phyloP scores from a whole-genome alignment of 2,329 filamentous ascomycete species.

The Chrysoporthe puriensis region DNA sequence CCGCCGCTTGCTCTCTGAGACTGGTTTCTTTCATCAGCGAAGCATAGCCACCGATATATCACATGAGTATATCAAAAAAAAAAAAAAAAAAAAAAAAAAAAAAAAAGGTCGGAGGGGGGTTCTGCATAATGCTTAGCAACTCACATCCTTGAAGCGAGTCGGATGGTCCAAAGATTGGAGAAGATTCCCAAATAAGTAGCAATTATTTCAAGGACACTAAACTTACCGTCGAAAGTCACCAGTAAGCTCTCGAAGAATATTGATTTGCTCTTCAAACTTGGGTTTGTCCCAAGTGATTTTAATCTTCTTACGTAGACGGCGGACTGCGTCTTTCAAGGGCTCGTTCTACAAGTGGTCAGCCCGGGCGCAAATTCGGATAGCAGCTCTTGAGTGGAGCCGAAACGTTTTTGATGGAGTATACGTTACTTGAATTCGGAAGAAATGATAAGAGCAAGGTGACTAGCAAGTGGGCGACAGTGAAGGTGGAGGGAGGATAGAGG shows the following conservation, averaged over 20 bases:
- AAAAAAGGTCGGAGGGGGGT: too few relatives aligned
- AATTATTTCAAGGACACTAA: not conserved
- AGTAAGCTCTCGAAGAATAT: conserved; percentile 6
- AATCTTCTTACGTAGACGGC: not conserved
- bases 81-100: too few relatives aligned
- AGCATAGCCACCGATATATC: not conserved
- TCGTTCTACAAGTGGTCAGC: conserved; percentile 11
- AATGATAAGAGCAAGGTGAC: too few relatives aligned
- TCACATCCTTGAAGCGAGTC: not conserved
- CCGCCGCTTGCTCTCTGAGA: conserved; percentile 8
- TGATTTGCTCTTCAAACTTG: conserved; percentile 8
- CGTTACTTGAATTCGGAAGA: too few relatives aligned
- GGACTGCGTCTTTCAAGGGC: conserved; percentile 10
- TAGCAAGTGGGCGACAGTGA: not conserved
- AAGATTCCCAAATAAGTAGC: not conserved
- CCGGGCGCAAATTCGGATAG: not conserved
- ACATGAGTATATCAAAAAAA: not conserved
- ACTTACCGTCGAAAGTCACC: conserved; percentile 3
- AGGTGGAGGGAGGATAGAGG: not conserved
- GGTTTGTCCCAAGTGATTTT: conserved; percentile 17
- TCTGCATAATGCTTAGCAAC: not conserved
- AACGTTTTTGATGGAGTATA: not conserved
- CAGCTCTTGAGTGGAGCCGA: not conserved
- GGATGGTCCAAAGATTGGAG: not conserved
- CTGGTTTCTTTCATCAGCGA: not conserved